phyloP scores from a whole-genome alignment of 352 stramenopile species.

The Chloridella minuta region DNA sequence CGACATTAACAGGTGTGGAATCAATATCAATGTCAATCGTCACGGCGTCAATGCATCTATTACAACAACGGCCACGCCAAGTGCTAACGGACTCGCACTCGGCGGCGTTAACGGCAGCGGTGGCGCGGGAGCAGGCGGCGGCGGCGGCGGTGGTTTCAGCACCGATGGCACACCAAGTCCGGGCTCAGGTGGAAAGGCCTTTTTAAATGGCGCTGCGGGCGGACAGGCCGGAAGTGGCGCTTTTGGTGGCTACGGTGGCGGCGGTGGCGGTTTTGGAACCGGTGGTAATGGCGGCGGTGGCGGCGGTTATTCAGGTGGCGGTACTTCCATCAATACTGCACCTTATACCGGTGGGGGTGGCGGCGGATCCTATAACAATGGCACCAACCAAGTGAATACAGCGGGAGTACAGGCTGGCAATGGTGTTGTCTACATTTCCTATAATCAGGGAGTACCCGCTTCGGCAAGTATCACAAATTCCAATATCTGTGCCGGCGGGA shows the following conservation, averaged over 20 bases:
- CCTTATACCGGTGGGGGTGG: neutral
- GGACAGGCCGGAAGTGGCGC: neutral
- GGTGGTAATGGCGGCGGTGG: neutral
- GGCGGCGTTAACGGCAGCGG: neutral
- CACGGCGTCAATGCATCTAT: neutral
- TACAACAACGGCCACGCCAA: neutral
- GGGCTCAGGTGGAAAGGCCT: neutral
- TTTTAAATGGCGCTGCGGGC: neutral
- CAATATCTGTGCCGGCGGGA: neutral
- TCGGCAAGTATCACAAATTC: neutral
- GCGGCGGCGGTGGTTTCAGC: neutral
- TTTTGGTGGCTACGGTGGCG: neutral
- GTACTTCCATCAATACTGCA: neutral
- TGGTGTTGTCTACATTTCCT: neutral
- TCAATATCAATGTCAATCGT: neutral
- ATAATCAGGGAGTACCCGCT: neutral
- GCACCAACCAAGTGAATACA: neutral
- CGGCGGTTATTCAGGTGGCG: neutral
- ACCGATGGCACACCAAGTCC: neutral
- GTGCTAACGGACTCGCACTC: neutral
- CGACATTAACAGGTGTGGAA: neutral
- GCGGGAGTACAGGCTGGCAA: neutral
- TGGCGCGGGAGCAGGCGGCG: neutral
- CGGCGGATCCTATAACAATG: neutral
- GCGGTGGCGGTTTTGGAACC: neutral